These are phyloP conservation scores for Agapanthus africanus DNA, from an alignment of 106 monocot species.

Conservation along the genomic window DNA sequence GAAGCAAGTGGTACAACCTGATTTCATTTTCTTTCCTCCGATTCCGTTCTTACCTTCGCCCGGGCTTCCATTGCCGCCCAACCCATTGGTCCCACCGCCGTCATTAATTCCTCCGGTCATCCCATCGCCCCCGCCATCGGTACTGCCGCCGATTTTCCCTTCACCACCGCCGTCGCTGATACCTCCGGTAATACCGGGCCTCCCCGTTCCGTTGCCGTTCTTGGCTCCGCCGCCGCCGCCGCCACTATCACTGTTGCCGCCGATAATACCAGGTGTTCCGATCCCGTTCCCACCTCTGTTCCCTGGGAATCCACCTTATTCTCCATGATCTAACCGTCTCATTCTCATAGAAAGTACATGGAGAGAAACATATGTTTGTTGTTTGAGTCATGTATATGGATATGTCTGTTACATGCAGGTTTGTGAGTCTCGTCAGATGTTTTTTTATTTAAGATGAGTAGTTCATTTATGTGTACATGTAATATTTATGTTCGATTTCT, in stretches of 20 bases:
- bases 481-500: no score
- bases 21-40: constrained; percentile 11
- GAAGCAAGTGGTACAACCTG: constrained; percentile 16
- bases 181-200: not conserved
- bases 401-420: no score
- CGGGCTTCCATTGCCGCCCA: constrained; percentile 10
- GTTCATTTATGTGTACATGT: no score
- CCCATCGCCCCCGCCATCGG: constrained; percentile 15
- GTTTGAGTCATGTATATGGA: no score
- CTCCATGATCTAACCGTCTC: no score
- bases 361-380: no score
- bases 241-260: not conserved
- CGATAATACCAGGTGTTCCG: not conserved
- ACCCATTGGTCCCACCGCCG: constrained; percentile 4
- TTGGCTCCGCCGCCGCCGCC: constrained; percentile 11
- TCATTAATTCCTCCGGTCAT: constrained; percentile 20
- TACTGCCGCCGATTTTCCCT: constrained; percentile 15
- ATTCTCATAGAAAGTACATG: no score
- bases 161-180: constrained; percentile 8
- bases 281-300: not conserved
- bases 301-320: constrained; percentile 3
- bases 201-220: not conserved
- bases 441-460: no score
- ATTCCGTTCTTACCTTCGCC: constrained; percentile 18
- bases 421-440: no score